phyloP scores from a whole-genome alignment of 1,284 basidiomycete species.

The Rhodotorula sp. region DNA sequence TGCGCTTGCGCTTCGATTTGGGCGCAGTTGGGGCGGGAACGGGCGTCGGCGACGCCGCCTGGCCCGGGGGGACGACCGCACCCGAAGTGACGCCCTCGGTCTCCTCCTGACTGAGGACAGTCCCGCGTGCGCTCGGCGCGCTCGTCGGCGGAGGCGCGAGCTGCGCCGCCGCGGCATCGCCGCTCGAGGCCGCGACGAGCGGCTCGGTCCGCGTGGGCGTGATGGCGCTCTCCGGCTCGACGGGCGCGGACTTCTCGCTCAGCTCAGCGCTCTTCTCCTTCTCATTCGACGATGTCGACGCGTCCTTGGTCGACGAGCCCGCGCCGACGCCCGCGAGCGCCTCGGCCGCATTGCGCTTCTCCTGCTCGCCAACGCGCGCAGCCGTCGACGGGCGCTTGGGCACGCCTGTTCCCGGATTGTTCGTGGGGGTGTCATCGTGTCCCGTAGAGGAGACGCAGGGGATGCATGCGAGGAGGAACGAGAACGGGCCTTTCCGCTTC shows the following conservation, averaged over 20 bases:
- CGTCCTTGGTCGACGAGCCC: not conserved
- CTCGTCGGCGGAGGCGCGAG: slow-evolving; percentile 14
- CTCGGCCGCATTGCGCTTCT: slow-evolving; percentile 1
- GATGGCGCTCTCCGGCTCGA: slow-evolving; percentile 14
- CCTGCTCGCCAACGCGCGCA: slow-evolving; percentile 2
- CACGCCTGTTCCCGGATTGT: not conserved
- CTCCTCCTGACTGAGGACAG: slow-evolving; percentile 54
- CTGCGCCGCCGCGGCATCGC: not conserved
- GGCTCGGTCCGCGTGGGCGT: slow-evolving; percentile 12
- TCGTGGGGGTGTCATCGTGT: slow-evolving; percentile 12
- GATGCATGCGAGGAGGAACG: slow-evolving; percentile 33
- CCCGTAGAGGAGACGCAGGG: slow-evolving; percentile 28
- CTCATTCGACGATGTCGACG: not conserved
- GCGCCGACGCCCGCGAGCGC: not conserved
- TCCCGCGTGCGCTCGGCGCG: slow-evolving; percentile 43
- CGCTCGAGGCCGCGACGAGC: slow-evolving; percentile 3
- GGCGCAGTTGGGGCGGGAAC: not conserved
- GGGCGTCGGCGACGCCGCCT: slow-evolving; percentile 51
- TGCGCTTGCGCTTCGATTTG: slow-evolving; percentile 51
- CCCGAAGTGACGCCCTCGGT: slow-evolving; percentile 68
- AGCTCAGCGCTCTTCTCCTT: not conserved
- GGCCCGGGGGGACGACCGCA: slow-evolving; percentile 70
- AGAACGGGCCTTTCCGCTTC: slow-evolving; percentile 26
- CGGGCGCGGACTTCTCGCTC: slow-evolving; percentile 7
- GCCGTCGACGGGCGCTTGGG: slow-evolving; percentile 7